Evolutionary conservation across 208 protist genomes (phyloP).

Genomic region (Crithidia sp.): DNA sequence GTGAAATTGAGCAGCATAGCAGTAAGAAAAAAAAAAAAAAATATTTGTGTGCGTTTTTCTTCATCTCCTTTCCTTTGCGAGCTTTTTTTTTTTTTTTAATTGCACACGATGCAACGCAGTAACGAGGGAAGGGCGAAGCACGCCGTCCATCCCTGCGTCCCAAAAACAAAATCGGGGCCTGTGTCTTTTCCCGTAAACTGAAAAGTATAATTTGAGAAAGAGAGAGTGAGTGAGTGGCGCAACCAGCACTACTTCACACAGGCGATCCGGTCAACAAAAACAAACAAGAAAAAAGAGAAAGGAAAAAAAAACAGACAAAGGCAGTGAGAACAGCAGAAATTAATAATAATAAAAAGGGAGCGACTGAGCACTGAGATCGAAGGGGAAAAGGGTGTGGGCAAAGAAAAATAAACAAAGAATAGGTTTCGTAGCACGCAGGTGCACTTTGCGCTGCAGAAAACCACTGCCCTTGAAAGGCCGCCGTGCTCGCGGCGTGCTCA

Average conservation of each 20-base stretch:
- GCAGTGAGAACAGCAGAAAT: neutral
- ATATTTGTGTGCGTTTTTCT: neutral
- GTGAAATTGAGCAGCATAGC: neutral
- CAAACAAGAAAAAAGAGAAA: slow-evolving; percentile 5
- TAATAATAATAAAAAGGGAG: neutral
- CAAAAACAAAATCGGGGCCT: too few relatives aligned
- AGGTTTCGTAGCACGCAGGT: neutral
- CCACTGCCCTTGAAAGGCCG: too few relatives aligned
- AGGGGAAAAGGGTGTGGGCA: neutral
- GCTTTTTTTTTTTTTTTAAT: neutral
- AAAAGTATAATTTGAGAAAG: too few relatives aligned
- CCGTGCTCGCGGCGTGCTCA: neutral
- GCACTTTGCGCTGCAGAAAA: too few relatives aligned
- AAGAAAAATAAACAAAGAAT: slow-evolving; percentile 11
- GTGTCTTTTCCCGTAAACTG: too few relatives aligned
- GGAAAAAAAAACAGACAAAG: slow-evolving; percentile 9
- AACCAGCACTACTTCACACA: too few relatives aligned
- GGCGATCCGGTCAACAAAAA: too few relatives aligned
- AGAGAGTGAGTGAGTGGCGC: too few relatives aligned
- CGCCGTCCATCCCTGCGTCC: too few relatives aligned
- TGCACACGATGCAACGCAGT: neutral
- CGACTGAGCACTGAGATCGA: neutral
- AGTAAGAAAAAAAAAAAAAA: neutral
- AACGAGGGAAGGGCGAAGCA: too few relatives aligned
- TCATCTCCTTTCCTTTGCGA: neutral